These are phyloP conservation scores for Pseudogymnoascus sp. DNA, from an alignment of 2,329 filamentous ascomycete genomes.

Conservation along the genomic window DNA sequence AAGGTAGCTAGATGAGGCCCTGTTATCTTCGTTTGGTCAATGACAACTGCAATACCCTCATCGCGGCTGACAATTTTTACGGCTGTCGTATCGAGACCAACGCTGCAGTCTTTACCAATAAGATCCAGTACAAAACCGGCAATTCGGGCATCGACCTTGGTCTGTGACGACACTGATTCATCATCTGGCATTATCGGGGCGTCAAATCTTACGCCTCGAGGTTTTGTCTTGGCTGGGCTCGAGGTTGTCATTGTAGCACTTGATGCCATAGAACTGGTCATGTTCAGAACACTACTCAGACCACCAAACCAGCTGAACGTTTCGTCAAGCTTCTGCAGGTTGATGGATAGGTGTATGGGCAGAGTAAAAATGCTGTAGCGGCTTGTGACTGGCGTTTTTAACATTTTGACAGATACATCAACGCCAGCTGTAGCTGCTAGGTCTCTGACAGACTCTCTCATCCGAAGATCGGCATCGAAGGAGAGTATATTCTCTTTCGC, in stretches of 20 bases:
- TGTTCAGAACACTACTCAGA: constrained; percentile 79
- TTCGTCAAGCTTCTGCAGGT: constrained; percentile 75
- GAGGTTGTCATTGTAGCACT: constrained; percentile 46
- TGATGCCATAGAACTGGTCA: constrained; percentile 75
- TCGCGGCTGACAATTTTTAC: constrained; percentile 72
- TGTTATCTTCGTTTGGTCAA: constrained; percentile 65
- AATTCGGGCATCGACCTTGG: constrained; percentile 68
- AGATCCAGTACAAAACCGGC: constrained; percentile 69
- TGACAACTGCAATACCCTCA: constrained; percentile 60
- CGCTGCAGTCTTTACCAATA: constrained; percentile 66
- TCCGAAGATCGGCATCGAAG: constrained; percentile 48
- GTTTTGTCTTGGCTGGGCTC: constrained; percentile 32
- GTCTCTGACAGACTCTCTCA: constrained; percentile 51
- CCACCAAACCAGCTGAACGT: constrained; percentile 84
- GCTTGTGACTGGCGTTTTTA: constrained; percentile 35
- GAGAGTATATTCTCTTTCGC: constrained; percentile 53
- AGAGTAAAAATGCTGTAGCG: constrained; percentile 63
- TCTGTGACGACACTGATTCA: constrained; percentile 21
- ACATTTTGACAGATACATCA: constrained; percentile 47
- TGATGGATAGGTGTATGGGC: constrained; percentile 65
- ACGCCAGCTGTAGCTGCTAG: constrained; percentile 47
- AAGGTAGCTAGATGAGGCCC: constrained; percentile 54
- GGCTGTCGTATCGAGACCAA: constrained; percentile 68
- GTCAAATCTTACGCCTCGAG: constrained; percentile 52
- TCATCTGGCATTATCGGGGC: constrained; percentile 29